Percentiles rank a stretch among this genome's conserved stretches.
Evolutionary conservation across 116 monocot species (phyloP).

Genomic region (Zostera marina): DNA sequence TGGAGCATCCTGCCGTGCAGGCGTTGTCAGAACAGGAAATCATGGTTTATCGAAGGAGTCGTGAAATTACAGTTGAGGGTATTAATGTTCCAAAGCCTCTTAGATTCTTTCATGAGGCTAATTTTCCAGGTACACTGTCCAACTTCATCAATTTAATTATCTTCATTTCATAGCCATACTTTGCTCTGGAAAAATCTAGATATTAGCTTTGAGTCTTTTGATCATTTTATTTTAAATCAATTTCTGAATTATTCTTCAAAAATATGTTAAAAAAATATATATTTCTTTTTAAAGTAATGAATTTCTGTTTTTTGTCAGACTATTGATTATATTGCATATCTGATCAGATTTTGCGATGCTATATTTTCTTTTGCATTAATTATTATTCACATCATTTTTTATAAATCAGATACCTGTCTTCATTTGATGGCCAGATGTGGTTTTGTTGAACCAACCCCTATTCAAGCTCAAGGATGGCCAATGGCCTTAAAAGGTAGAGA

Average conservation of each 20-base stretch:
- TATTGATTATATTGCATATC: too few species aligned
- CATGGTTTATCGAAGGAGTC: conserved; percentile 26
- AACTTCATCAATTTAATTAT: not conserved
- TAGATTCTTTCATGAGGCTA: conserved; percentile 60
- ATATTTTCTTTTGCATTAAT: not conserved
- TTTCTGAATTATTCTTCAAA: too few species aligned
- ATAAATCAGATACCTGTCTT: conserved; percentile 45
- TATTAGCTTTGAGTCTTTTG: too few species aligned
- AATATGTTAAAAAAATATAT: too few species aligned
- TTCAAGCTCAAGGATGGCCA: conserved; percentile 95
- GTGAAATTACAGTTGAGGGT: conserved; percentile 79
- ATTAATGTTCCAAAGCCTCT: conserved; percentile 74
- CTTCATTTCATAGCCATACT: too few species aligned
- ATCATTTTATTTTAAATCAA: too few species aligned
- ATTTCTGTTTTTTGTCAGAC: too few species aligned
- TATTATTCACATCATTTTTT: not conserved
- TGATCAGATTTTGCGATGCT: not conserved
- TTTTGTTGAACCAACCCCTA: conserved; percentile 85
- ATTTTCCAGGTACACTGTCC: conserved; percentile 50
- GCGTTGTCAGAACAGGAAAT: conserved; percentile 75
- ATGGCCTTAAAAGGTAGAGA: conserved; percentile 97
- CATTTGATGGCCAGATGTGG: conserved; percentile 43
- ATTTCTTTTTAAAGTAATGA: too few species aligned
- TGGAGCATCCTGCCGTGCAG: conserved; percentile 46
- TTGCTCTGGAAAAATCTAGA: too few species aligned